These are phyloP conservation scores for Penicillium simplicissimum DNA, from an alignment of 495 filamentous ascomycete species.

Conservation along the genomic window DNA sequence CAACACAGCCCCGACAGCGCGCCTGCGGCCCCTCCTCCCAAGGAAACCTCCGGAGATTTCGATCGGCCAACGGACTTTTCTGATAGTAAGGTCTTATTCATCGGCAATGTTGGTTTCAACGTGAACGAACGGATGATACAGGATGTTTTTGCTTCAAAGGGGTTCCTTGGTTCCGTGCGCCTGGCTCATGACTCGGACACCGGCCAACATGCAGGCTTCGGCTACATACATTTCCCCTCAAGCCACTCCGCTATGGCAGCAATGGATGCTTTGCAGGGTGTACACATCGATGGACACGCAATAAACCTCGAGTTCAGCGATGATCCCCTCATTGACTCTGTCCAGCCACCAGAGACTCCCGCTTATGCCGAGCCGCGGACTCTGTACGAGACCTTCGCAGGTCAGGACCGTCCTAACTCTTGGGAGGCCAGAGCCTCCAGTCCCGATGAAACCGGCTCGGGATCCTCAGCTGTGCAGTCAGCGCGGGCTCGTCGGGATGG, in stretches of 20 bases:
- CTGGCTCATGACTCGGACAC: conserved; percentile 83
- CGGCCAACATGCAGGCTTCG: conserved; percentile 87
- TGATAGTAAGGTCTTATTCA: conserved; percentile 78
- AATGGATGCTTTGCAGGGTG: conserved; percentile 71
- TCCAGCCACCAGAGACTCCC: conserved; percentile 12
- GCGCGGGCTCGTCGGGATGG: background rate
- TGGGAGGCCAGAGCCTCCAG: background rate
- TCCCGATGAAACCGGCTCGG: too few relatives aligned
- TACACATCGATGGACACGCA: conserved; percentile 73
- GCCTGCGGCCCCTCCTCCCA: conserved; percentile 8
- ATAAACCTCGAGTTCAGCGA: conserved; percentile 86
- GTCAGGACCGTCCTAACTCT: background rate
- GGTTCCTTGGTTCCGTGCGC: conserved; percentile 69
- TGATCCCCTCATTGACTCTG: conserved; percentile 25
- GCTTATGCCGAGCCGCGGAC: background rate
- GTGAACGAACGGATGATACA: conserved; percentile 70
- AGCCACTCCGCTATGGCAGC: conserved; percentile 77
- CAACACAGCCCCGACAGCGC: background rate
- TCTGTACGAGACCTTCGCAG: background rate
- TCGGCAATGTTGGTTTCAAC: conserved; percentile 88
- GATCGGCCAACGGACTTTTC: conserved; percentile 18
- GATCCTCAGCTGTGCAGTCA: background rate
- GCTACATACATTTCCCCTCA: conserved; percentile 78
- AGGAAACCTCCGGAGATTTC: background rate
- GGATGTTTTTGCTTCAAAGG: conserved; percentile 74